Base-by-base conservation (phyloP, 306 rosid genomes). In the Mimosa pudica region DNA sequence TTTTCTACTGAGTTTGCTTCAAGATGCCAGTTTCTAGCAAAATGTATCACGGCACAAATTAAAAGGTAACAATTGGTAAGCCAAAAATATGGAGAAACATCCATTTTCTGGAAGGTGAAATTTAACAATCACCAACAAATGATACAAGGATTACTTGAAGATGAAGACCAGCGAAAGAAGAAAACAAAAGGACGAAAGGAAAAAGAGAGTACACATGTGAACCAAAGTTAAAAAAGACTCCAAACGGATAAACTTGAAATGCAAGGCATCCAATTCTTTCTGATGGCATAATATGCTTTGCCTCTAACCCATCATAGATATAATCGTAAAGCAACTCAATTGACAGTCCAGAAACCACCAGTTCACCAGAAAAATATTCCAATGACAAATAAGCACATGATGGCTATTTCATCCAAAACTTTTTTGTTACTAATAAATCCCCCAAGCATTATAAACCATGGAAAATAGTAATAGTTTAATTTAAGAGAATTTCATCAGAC, bases 211-310 rank as follows among this genome's bases (percentile, higher is more conserved):
- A 64, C 68, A 44, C 77, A 67, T 78, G 62, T 67, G 76, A 57
- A 73, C 66, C 66, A 46, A 67, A 78, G 49, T 60, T 18, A 78
- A 71, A 33, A 36, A 78, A 71, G 78, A 44, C n/a, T n/a, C 18
- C 42, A 33, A 57, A 64, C 48, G 10, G 69, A 82, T 77, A 55
- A 82, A 75, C 74, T 54, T 62, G 17, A 62, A 32, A 10, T 36
- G 47, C 65, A 55, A 65, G 74, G 77, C 52, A 66, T 73, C 73
- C 33, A 30, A 73, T 82, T 77, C 58, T 77, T 66, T 72, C 75
- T 36, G 38, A 48, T n/a, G 54, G 71, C 51, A 46, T 57, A 9
- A 38, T 18, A 41, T 74, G 76, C 77, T 70, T 70, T 0, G 45
- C 68, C 61, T 74, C 66, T 57, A 66, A 78, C 24, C 63, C 17